Evolutionary conservation across 805 yeast species (phyloP).

Genomic region (Debaryomyces castellii): DNA sequence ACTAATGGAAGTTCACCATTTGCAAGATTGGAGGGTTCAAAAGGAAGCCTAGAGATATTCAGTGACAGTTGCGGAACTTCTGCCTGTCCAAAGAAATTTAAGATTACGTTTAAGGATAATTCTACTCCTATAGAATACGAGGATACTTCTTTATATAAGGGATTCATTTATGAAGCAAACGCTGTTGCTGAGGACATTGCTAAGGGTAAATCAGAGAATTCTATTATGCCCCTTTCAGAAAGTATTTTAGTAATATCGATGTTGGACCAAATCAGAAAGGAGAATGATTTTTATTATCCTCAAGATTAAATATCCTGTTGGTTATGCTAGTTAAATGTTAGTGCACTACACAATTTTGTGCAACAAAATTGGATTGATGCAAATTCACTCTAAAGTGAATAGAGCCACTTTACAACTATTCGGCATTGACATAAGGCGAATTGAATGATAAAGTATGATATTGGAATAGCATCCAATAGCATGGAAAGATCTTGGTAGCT

Average conservation of each 20-base stretch:
- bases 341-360: no score
- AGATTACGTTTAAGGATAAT: conserved; percentile 30
- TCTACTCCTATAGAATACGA: conserved; percentile 23
- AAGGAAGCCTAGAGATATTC: conserved; percentile 30
- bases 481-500: no score
- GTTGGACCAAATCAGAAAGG: conserved; percentile 48
- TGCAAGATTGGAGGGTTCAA: conserved; percentile 33
- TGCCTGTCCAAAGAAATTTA: conserved; percentile 30
- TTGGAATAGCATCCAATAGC: no score
- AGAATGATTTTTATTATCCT: conserved; percentile 46
- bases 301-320: conserved; percentile 23
- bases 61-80: conserved; percentile 22
- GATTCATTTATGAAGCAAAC: conserved; percentile 58
- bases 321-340: not conserved
- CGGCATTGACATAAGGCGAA: no score
- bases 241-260: conserved; percentile 45
- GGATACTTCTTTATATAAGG: conserved; percentile 40
- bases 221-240: conserved; percentile 43
- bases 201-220: conserved; percentile 37
- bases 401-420: no score
- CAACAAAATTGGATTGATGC: no score
- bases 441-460: no score
- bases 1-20: conserved; percentile 26
- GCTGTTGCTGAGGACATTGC: conserved; percentile 48
- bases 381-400: no score